Base-by-base conservation (phyloP, 306 rosid genomes). In the Fagus crenata region DNA sequence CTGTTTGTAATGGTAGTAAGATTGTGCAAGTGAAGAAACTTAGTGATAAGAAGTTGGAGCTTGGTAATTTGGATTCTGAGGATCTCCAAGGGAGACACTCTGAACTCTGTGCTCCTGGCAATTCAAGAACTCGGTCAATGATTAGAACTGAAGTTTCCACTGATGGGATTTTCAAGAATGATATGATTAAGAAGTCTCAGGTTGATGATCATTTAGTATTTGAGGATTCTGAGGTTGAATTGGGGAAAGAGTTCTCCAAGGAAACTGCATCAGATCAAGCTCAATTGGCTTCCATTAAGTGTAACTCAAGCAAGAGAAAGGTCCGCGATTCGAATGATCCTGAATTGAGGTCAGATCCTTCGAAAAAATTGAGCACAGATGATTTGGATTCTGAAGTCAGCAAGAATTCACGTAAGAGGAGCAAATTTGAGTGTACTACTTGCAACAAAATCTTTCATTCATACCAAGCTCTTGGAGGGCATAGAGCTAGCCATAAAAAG, bases 401-500 rank as follows among this genome's bases (percentile, higher is more conserved):
- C 59, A 82, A 78, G 85, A 87, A 12, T 73, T 37, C 86, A 37
- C 60, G 35, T 2, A 89, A 89, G 69, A 87, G 90, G 71, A 89
- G 90, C 28, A 90, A 85, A 71, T 92, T 90, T 55, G 91, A 89
- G 89, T 93, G 97, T 60, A 84, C 83, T 69, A 87, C 93, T 77
- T 93, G 98, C 74, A 84, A 86, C 88, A 93, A 83, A 80, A 81
- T 83, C 73, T 93, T 91, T 53, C 86, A 82, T 59, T 93, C 98
- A 0, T 91, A 93, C 78, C 98, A 93, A 87, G 98, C 98, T 71
- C 89, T 93, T 39, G 98, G 98, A 9, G 98, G 98, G 5, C 98
- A 93, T 51, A 93, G 93, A 85, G 96, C 98, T 4, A 93, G 97
- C 74, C 98, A 93, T 55, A 90, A 86, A 80, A 93, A 87, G 84